phyloP scores from a whole-genome alignment of 176 grass and related monocot species.

The Paspalum vaginatum region DNA sequence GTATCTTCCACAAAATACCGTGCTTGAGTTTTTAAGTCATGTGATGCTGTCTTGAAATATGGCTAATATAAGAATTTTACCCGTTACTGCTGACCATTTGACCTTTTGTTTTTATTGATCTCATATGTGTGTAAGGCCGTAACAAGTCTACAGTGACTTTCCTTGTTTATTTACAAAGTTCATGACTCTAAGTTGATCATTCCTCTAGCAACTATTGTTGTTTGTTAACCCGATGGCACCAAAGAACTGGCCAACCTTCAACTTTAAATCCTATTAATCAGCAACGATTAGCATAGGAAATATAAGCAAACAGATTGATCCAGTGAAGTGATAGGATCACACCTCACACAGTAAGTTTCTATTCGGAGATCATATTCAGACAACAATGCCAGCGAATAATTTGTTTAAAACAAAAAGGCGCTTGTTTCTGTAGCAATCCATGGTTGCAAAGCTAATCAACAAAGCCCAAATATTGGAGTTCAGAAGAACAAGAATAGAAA shows the following conservation, averaged over 20 bases:
- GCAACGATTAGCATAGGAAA: background rate
- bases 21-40: background rate
- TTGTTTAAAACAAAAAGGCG: background rate
- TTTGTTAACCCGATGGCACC: background rate
- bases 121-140: background rate
- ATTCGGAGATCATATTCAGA: background rate
- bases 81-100: background rate
- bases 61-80: conserved; percentile 17
- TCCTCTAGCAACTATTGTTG: background rate
- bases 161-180: background rate
- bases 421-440: background rate
- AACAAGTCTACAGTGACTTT: background rate
- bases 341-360: background rate
- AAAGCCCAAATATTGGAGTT: background rate
- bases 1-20: background rate
- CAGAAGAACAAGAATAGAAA: conserved; percentile 12
- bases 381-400: background rate
- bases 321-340: conserved; percentile 17
- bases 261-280: conserved; percentile 5
- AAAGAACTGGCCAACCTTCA: background rate
- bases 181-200: background rate
- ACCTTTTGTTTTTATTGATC: background rate
- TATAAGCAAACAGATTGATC: background rate
- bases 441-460: background rate
- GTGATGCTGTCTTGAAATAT: conserved; percentile 15